Evolutionary conservation across 2,329 filamentous ascomycete genomes (phyloP).

Genomic region (Polytolypa hystricis): DNA sequence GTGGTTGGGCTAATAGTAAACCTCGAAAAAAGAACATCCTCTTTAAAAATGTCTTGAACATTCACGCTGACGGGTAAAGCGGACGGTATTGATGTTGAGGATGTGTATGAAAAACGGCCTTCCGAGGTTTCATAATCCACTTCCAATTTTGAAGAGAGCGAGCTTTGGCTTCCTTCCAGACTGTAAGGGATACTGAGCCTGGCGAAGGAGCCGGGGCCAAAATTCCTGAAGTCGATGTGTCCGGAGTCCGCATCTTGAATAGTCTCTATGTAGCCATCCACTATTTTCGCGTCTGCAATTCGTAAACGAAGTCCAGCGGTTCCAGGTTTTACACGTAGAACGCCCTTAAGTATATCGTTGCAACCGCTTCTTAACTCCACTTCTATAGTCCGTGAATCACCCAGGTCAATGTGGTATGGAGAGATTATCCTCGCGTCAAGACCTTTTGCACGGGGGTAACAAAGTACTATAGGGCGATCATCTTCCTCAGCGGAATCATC

Average conservation of each 20-base stretch:
- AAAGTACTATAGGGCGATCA: constrained; percentile 51
- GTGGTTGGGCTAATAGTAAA: constrained; percentile 83
- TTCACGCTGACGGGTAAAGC: constrained; percentile 83
- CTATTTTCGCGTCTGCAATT: constrained; percentile 38
- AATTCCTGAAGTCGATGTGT: constrained; percentile 32
- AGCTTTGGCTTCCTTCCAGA: constrained; percentile 62
- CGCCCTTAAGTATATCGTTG: constrained; percentile 49
- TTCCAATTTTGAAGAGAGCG: constrained; percentile 65
- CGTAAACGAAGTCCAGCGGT: constrained; percentile 50
- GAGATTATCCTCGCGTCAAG: constrained; percentile 58
- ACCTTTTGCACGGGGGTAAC: constrained; percentile 59
- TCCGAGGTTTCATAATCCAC: constrained; percentile 58
- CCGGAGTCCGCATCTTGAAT: constrained; percentile 34
- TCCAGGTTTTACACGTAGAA: constrained; percentile 45
- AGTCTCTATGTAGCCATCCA: constrained; percentile 32
- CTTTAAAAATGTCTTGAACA: constrained; percentile 91
- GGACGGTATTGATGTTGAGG: constrained; percentile 54
- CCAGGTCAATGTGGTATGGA: constrained; percentile 63
- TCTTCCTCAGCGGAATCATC: constrained; percentile 29
- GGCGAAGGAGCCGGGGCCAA: constrained; percentile 22
- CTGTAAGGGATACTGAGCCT: constrained; percentile 64
- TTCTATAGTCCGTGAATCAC: constrained; percentile 66
- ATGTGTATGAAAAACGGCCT: constrained; percentile 54
- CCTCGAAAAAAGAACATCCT: constrained; percentile 66
- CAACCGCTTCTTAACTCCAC: constrained; percentile 62